Conservation (phyloP, 1,284 basidiomycete species). For the Trametes polyzona region DNA sequence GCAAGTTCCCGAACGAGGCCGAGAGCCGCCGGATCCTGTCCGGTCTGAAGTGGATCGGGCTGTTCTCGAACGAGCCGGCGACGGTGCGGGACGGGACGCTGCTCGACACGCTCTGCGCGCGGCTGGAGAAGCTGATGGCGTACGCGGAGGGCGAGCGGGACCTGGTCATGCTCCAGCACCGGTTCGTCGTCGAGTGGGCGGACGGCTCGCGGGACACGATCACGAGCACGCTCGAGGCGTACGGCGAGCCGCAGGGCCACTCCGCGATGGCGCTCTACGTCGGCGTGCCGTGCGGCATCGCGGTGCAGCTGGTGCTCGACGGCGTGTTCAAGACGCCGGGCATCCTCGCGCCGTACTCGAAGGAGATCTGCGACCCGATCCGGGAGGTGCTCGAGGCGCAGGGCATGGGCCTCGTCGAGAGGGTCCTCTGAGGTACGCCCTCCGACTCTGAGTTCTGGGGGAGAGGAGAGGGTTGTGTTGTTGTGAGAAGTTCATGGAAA, state of each 20-base stretch:
- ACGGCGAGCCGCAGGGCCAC: slow-evolving; percentile 83
- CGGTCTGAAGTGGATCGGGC: slow-evolving; percentile 92
- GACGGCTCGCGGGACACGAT: slow-evolving; percentile 85
- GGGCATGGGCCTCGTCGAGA: slow-evolving; percentile 83
- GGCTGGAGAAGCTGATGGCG: slow-evolving; percentile 90
- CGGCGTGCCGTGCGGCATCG: slow-evolving; percentile 94
- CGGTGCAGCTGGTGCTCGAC: slow-evolving; percentile 82
- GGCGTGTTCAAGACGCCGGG: slow-evolving; percentile 80
- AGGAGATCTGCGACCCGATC: slow-evolving; percentile 86
- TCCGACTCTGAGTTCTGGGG: not conserved
- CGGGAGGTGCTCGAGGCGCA: slow-evolving; percentile 80
- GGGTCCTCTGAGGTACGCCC: slow-evolving; percentile 50
- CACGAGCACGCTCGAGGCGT: slow-evolving; percentile 92
- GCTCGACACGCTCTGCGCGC: slow-evolving; percentile 93
- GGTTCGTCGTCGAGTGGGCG: slow-evolving; percentile 87
- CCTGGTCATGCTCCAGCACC: slow-evolving; percentile 98
- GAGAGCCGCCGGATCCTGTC: slow-evolving; percentile 82
- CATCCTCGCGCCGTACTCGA: slow-evolving; percentile 88
- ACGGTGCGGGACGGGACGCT: slow-evolving; percentile 76
- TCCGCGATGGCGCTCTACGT: slow-evolving; percentile 95
- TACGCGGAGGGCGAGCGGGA: slow-evolving; percentile 93
- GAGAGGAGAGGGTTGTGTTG: not conserved
- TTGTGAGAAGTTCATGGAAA: not conserved
- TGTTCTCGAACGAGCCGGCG: slow-evolving; percentile 79
- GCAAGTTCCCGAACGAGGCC: slow-evolving; percentile 71